These are phyloP conservation scores for Meyerozyma sp. DNA, from an alignment of 1,139 yeast species.

Conservation along the genomic window DNA sequence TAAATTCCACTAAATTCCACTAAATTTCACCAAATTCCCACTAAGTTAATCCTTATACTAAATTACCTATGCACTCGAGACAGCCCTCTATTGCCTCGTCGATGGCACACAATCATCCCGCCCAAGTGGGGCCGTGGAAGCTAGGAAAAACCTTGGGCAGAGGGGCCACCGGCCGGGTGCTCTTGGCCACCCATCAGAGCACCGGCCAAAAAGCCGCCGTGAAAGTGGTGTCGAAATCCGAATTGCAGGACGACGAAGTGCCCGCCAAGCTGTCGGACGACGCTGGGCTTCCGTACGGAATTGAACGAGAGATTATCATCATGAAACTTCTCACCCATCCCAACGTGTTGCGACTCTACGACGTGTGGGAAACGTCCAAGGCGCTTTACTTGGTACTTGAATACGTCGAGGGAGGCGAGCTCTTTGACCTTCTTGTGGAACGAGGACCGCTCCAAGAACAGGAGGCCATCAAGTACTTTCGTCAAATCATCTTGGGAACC, in stretches of 20 bases:
- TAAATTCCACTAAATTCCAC: background rate
- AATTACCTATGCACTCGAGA: conserved; percentile 23
- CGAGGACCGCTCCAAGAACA: conserved; percentile 75
- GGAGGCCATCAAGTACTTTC: conserved; percentile 70
- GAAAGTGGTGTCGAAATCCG: conserved; percentile 69
- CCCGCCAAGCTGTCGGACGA: conserved; percentile 33
- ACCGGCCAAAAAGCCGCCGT: conserved; percentile 80
- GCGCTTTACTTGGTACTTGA: conserved; percentile 71
- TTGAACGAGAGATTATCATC: conserved; percentile 76
- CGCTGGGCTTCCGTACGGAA: conserved; percentile 68
- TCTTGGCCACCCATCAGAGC: conserved; percentile 61
- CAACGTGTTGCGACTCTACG: conserved; percentile 68
- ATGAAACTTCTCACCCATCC: conserved; percentile 77
- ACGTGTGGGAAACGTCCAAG: conserved; percentile 80
- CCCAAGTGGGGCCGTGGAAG: conserved; percentile 72
- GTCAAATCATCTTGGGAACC: conserved; percentile 71
- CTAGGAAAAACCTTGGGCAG: conserved; percentile 74
- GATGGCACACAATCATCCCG: conserved; percentile 35
- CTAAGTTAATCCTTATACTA: no score
- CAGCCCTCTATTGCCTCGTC: conserved; percentile 37
- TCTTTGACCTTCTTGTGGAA: conserved; percentile 70
- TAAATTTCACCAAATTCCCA: no score
- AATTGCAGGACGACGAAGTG: conserved; percentile 37
- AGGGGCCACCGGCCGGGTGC: conserved; percentile 78
- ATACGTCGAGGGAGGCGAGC: conserved; percentile 80